A percentile compares a stretch with the other conserved stretches of the same genome.
Conservation (phyloP, 305 asterid genomes). For the Fraxinus sp. region DNA sequence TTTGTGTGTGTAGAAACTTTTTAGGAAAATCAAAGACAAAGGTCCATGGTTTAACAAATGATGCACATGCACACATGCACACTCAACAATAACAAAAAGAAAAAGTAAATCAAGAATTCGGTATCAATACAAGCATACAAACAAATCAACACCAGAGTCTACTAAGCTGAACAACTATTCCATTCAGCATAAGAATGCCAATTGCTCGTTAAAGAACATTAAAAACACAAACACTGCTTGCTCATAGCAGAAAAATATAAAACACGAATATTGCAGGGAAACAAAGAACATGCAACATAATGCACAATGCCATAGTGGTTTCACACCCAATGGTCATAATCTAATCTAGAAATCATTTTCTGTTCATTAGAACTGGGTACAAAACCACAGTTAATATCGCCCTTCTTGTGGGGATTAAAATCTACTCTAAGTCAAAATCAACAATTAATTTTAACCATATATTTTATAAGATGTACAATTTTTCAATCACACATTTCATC, state of each 20-base stretch:
- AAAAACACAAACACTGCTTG: background rate
- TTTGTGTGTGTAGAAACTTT: conserved; percentile 15
- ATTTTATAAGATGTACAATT: too few relatives aligned
- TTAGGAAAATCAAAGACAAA: background rate
- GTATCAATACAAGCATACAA: background rate
- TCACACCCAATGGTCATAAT: background rate
- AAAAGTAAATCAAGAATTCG: conserved; percentile 7
- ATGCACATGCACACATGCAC: background rate
- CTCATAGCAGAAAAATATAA: background rate
- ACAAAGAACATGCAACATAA: background rate
- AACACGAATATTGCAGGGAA: background rate
- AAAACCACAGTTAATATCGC: background rate
- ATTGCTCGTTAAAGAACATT: background rate
- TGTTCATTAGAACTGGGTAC: background rate
- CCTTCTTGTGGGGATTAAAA: too few relatives aligned
- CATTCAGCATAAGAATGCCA: background rate
- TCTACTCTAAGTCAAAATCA: too few relatives aligned
- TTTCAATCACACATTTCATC: too few relatives aligned
- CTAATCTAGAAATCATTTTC: background rate
- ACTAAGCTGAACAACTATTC: background rate
- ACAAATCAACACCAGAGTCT: background rate
- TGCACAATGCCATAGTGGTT: background rate
- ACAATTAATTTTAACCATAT: too few relatives aligned
- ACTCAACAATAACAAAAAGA: background rate
- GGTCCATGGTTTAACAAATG: background rate